Evolutionary conservation across 2,329 filamentous ascomycete species (phyloP).

Genomic region (Venturia oleaginea): DNA sequence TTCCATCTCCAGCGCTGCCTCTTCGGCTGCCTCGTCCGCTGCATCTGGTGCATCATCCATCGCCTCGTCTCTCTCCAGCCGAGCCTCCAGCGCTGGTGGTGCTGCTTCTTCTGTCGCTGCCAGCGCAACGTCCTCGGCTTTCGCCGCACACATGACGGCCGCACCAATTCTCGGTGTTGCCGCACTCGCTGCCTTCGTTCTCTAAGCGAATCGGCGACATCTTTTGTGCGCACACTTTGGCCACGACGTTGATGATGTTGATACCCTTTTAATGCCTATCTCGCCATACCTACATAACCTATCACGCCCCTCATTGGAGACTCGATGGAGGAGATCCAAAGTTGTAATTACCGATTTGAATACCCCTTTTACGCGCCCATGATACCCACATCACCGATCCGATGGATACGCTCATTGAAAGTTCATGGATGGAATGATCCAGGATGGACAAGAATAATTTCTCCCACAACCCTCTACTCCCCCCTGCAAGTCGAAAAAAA

Average conservation of each 20-base stretch:
- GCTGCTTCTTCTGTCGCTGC: neutral
- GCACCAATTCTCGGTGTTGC: conserved; percentile 28
- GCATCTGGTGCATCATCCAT: conserved; percentile 1
- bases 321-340: neutral
- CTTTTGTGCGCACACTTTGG: neutral
- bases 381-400: neutral
- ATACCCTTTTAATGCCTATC: neutral
- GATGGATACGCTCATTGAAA: conserved; percentile 5
- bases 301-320: neutral
- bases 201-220: conserved; percentile 22
- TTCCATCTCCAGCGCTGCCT: neutral
- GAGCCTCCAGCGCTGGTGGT: conserved; percentile 15
- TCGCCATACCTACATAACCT: neutral
- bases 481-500: neutral
- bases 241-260: neutral
- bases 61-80: conserved; percentile 8
- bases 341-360: neutral
- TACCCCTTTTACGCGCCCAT: neutral
- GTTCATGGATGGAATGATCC: neutral
- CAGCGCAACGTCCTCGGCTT: conserved; percentile 16
- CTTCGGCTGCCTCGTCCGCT: conserved; percentile 3
- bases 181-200: conserved; percentile 26
- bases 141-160: conserved; percentile 26
- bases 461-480: neutral
- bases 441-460: neutral